Percentiles rank a stretch among this genome's conserved stretches.
Conservation (phyloP, 2,329 filamentous ascomycete genomes). For the Beauveria sp. region DNA sequence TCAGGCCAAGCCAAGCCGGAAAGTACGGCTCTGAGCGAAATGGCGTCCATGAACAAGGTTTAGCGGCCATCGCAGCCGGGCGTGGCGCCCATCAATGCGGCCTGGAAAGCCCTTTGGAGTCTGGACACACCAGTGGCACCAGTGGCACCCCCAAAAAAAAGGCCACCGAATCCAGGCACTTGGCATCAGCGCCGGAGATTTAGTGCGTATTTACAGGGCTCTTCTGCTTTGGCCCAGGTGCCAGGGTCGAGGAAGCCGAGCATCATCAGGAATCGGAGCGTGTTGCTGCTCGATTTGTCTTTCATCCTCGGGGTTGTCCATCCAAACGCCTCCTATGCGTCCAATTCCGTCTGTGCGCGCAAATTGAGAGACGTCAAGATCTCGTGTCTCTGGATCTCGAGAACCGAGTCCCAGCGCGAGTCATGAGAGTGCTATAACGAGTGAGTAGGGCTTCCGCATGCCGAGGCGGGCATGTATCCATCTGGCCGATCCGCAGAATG, state of each 20-base stretch:
- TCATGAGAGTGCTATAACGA: no score
- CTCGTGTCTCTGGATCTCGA: no score
- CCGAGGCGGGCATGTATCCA: neutral
- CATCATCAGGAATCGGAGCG: neutral
- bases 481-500: neutral
- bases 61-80: constrained; percentile 3
- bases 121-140: neutral
- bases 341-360: no score
- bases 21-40: neutral
- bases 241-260: neutral
- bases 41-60: constrained; percentile 4
- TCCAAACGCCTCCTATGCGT: no score
- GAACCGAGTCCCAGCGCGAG: no score
- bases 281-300: neutral
- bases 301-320: no score
- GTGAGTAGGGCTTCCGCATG: no score
- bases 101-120: neutral
- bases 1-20: neutral
- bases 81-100: constrained; percentile 2
- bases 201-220: neutral
- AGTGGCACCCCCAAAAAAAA: no score
- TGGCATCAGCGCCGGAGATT: constrained; percentile 4
- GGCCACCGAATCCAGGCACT: neutral
- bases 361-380: no score
- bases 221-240: neutral